Conservation (phyloP, 352 stramenopile genomes). For the Globisporangium apiculatum region DNA sequence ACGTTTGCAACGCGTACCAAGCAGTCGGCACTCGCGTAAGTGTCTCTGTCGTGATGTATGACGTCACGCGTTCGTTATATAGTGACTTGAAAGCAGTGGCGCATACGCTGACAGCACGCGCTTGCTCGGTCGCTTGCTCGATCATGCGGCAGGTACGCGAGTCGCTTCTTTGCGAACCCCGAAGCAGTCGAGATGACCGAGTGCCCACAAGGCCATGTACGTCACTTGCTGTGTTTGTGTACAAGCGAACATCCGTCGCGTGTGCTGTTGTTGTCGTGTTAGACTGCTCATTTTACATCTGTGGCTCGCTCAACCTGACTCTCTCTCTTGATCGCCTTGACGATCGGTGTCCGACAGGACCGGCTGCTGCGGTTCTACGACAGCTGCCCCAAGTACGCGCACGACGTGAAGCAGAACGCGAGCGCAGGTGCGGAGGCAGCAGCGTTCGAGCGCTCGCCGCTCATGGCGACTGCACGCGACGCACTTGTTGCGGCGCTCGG, state of each 20-base stretch:
- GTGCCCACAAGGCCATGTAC: conserved; percentile 18
- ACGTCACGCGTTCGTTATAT: too few relatives aligned
- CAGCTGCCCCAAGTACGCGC: conserved; percentile 46
- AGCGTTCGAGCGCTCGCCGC: conserved; percentile 26
- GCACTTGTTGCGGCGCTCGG: conserved; percentile 32
- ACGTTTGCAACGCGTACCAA: conserved; percentile 45
- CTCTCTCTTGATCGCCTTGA: background rate
- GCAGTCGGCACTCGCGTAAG: conserved; percentile 50
- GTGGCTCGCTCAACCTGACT: too few relatives aligned
- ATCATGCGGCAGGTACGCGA: conserved; percentile 30
- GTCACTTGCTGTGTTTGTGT: background rate
- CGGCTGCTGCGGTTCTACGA: conserved; percentile 63
- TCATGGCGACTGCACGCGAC: conserved; percentile 21
- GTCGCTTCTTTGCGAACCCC: conserved; percentile 52
- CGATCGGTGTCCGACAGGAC: conserved; percentile 20
- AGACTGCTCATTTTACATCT: too few relatives aligned
- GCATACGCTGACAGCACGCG: too few relatives aligned
- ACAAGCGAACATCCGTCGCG: too few relatives aligned
- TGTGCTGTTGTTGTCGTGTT: too few relatives aligned
- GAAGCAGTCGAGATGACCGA: conserved; percentile 40
- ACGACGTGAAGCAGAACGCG: conserved; percentile 45
- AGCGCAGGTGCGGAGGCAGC: conserved; percentile 31
- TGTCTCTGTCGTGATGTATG: background rate
- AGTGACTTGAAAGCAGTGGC: too few relatives aligned
- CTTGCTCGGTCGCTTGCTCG: too few relatives aligned